phyloP scores from a whole-genome alignment of 2,329 filamentous ascomycete species.

The Aureobasidium sp. region DNA sequence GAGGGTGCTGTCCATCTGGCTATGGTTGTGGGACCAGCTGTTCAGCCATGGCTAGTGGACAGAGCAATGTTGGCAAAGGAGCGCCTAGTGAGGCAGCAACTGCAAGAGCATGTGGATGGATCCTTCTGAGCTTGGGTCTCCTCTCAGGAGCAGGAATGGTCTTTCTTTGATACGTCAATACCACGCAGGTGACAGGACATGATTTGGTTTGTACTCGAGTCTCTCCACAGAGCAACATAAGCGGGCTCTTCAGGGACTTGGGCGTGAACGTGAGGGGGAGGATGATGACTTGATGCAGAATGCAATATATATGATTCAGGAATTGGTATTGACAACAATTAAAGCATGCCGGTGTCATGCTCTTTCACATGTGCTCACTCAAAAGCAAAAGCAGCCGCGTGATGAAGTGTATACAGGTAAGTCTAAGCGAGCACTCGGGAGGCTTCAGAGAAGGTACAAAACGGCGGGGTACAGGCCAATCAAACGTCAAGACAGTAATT shows the following conservation, averaged over 20 bases:
- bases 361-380: not conserved
- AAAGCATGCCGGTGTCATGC: not conserved
- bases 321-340: not conserved
- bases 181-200: not conserved
- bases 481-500: not conserved
- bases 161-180: constrained; percentile 20
- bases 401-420: not conserved
- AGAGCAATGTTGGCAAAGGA: constrained; percentile 43
- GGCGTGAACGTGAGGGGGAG: not conserved
- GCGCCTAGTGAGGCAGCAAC: constrained; percentile 29
- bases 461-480: constrained; percentile 5
- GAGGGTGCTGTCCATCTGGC: constrained; percentile 77
- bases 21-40: constrained; percentile 71
- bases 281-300: constrained; percentile 3
- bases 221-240: constrained; percentile 16
- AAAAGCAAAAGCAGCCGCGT: not conserved
- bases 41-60: constrained; percentile 46
- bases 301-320: not conserved
- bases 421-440: not conserved
- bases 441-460: not conserved
- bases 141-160: constrained; percentile 31
- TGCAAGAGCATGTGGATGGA: constrained; percentile 22
- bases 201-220: not conserved
- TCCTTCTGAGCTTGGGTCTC: constrained; percentile 22
- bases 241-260: not conserved